Base-by-base conservation (phyloP, 2,329 filamentous ascomycete species). In the Colletotrichum sp. region DNA sequence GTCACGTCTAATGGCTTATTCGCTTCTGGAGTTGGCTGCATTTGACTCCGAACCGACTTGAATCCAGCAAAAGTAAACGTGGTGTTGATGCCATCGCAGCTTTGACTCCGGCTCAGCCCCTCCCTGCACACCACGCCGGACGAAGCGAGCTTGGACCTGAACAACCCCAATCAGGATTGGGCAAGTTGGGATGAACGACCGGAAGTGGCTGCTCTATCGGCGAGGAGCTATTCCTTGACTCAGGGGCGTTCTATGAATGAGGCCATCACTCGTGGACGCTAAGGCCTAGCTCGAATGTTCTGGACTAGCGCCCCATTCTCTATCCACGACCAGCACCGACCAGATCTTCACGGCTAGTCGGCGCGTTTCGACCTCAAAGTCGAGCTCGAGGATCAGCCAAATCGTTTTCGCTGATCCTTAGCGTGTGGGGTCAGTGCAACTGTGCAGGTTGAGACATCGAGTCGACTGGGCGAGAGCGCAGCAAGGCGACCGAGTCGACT, bases 71-170 rank as follows among this genome's bases (percentile, higher is more conserved):
- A 49, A 69, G 21, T 60, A 59, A 65, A 52, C 44, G 28, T 65
- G 59, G 44, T 64, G 69, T 32, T 64, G 70, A 59, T 73, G 59
- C 44, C 57, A 44, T 65, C 59, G 57, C 52, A 60, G 64, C 64
- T 74, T 74, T 32, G 74, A 60, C 70, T 65, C 36, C 36, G 64
- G 60, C 59, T 30, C 71, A 76, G 57, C 34, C 70, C 57, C 71
- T 73, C n/a, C 44, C 44, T 28, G 26, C 13, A 60, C 36, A 63
- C 63, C 64, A 69, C 55, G 60, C 64, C 70, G 70, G 70, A 76
- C 70, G 44, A 76, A 62, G 32, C 64, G 70, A 71, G 44, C 74
- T 76, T 71, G 74, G 74, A 74, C 74, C 36, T 34, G 49, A 57
- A 34, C 44, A 62, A 70, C 5, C 18, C 72, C 52, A 66, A 72